A percentile compares a stretch with the other conserved stretches of the same genome.
These are phyloP conservation scores for Rhodotorula glutinis DNA, from an alignment of 1,284 basidiomycete species.

Conservation along the genomic window DNA sequence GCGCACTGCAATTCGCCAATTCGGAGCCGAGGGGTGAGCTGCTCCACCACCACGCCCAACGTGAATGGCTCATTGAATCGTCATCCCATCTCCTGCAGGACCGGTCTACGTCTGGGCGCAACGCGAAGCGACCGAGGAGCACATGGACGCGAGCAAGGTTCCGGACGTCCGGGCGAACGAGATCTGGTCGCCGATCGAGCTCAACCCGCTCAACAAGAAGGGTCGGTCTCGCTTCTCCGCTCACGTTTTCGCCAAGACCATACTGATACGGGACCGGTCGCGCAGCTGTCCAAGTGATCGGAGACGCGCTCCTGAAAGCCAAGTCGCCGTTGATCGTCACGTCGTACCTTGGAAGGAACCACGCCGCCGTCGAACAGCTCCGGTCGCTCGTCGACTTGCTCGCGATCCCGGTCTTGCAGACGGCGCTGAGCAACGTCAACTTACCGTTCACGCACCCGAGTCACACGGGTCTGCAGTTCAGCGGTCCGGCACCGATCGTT, in stretches of 20 bases:
- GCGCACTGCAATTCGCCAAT: slow-evolving; percentile 61
- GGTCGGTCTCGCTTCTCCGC: too few species aligned
- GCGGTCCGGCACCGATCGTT: slow-evolving; percentile 52
- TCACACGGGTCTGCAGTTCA: slow-evolving; percentile 56
- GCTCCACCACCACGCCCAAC: too few species aligned
- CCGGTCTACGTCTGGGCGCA: slow-evolving; percentile 71
- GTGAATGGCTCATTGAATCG: too few species aligned
- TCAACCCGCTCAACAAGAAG: slow-evolving; percentile 54
- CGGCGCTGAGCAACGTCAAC: slow-evolving; percentile 58
- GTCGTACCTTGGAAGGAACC: slow-evolving; percentile 61
- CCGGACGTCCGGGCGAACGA: slow-evolving; percentile 22
- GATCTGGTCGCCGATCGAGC: slow-evolving; percentile 57
- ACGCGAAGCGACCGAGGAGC: slow-evolving; percentile 65
- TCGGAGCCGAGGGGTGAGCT: slow-evolving; percentile 56
- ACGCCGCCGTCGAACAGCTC: slow-evolving; percentile 55
- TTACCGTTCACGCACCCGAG: slow-evolving; percentile 60
- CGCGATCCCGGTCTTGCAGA: slow-evolving; percentile 58
- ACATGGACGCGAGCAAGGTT: slow-evolving; percentile 51
- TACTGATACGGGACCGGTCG: too few species aligned
- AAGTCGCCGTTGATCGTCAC: slow-evolving; percentile 63
- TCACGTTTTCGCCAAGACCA: too few species aligned
- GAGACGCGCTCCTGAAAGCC: slow-evolving; percentile 55
- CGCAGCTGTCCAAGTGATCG: slow-evolving; percentile 54
- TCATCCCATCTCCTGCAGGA: slow-evolving; percentile 46
- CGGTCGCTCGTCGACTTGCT: slow-evolving; percentile 55